phyloP scores from a whole-genome alignment of 2,329 filamentous ascomycete genomes.

The Botryosphaeria dothidea region DNA sequence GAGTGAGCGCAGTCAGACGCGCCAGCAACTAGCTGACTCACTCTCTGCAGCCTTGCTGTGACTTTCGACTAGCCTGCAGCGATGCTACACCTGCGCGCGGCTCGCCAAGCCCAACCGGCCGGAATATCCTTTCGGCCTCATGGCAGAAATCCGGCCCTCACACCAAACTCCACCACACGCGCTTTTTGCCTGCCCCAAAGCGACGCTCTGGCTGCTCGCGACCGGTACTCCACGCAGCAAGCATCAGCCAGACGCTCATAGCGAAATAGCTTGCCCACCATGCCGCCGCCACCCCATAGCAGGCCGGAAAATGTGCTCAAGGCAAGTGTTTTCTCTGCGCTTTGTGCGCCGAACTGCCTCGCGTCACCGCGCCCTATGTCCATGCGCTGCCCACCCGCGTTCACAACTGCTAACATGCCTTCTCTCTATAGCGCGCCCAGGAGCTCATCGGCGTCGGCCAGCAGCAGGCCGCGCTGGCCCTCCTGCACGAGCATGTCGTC shows the following conservation, averaged over 20 bases:
- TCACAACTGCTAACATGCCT: conserved; percentile 14
- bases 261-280: conserved; percentile 46
- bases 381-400: conserved; percentile 5
- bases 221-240: conserved; percentile 14
- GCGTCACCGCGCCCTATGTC: conserved; percentile 24
- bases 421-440: conserved; percentile 69
- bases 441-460: conserved; percentile 98
- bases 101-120: not conserved
- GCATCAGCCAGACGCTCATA: conserved; percentile 20
- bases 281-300: conserved; percentile 95
- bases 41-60: not conserved
- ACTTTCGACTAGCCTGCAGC: not conserved
- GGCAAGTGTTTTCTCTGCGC: conserved; percentile 29
- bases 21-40: not conserved
- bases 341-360: conserved; percentile 18
- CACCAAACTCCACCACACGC: not conserved
- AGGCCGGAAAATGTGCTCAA: conserved; percentile 99
- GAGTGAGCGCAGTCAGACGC: not conserved
- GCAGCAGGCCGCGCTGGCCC: conserved; percentile 83
- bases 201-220: conserved; percentile 20
- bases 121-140: not conserved
- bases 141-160: conserved; percentile 5
- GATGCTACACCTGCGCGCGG: not conserved
- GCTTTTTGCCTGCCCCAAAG: conserved; percentile 9
- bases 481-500: conserved; percentile 98